Percentiles rank a stretch among this genome's conserved stretches.
phyloP scores from a whole-genome alignment of 1,139 yeast genomes.

The Debaryomyces sp. region DNA sequence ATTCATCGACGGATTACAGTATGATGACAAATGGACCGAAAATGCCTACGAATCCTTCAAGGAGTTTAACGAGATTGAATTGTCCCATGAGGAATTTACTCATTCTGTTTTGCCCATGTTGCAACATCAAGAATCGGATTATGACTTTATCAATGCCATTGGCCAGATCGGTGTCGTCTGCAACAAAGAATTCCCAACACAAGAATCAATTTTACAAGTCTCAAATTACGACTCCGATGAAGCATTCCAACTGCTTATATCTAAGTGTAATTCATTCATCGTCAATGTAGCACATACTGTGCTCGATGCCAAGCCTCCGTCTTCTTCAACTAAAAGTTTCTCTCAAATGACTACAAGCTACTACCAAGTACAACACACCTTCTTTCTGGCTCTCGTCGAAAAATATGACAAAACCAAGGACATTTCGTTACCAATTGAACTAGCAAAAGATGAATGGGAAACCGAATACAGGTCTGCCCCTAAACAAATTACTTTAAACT shows the following conservation, averaged over 20 bases:
- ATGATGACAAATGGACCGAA: conserved; percentile 19
- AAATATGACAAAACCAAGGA: conserved; percentile 6
- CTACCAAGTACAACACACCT: not conserved
- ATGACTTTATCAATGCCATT: conserved; percentile 29
- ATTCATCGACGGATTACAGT: conserved; percentile 17
- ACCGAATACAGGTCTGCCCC: conserved; percentile 16
- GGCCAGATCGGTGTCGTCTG: conserved; percentile 25
- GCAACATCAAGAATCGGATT: conserved; percentile 26
- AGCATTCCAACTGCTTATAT: conserved; percentile 6
- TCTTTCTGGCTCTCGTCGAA: conserved; percentile 6
- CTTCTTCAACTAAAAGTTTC: not conserved
- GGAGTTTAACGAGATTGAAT: conserved; percentile 10
- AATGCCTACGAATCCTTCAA: conserved; percentile 14
- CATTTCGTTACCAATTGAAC: conserved; percentile 15
- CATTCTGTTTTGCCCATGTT: conserved; percentile 19
- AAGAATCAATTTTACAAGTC: conserved; percentile 9
- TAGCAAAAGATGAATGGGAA: conserved; percentile 19
- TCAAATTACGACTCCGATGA: conserved; percentile 8
- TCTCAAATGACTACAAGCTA: conserved; percentile 4
- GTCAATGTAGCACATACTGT: conserved; percentile 1
- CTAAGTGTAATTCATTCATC: conserved; percentile 10
- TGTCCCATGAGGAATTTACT: conserved; percentile 13
- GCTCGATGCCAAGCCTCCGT: not conserved
- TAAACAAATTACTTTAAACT: conserved; percentile 1
- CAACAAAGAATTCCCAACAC: conserved; percentile 5